Evolutionary conservation across 805 yeast species (phyloP).

Genomic region (Candida krabiensis): DNA sequence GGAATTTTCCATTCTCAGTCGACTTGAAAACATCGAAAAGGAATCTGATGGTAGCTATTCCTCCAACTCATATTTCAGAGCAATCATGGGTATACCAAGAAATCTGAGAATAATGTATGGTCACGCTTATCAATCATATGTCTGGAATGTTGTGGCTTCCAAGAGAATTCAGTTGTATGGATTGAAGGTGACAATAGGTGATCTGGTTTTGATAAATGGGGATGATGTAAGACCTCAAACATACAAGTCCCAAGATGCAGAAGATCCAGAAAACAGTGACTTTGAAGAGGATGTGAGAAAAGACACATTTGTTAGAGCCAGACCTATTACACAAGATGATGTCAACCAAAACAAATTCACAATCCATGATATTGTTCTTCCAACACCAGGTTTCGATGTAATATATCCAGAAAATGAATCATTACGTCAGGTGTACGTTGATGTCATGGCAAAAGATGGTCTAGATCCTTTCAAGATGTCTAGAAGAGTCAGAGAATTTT

Average conservation of each 20-base stretch:
- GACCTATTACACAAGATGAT: conserved; percentile 75
- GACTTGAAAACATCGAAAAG: conserved; percentile 52
- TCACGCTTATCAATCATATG: conserved; percentile 94
- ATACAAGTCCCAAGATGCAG: conserved; percentile 10
- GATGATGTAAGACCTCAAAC: conserved; percentile 3
- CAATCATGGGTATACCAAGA: conserved; percentile 87
- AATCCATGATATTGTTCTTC: conserved; percentile 84
- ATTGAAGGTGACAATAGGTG: conserved; percentile 71
- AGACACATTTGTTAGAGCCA: conserved; percentile 61
- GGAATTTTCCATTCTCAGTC: conserved; percentile 68
- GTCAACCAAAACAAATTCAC: conserved; percentile 54
- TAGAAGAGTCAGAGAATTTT: conserved; percentile 82
- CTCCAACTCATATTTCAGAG: conserved; percentile 64
- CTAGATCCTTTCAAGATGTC: conserved; percentile 85
- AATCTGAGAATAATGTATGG: conserved; percentile 92
- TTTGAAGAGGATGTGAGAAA: conserved; percentile 72
- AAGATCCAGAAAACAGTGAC: conserved; percentile 46
- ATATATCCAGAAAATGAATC: conserved; percentile 71
- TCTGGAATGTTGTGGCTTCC: conserved; percentile 90
- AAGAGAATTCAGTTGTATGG: conserved; percentile 74
- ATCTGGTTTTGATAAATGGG: conserved; percentile 55
- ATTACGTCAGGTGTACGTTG: conserved; percentile 60
- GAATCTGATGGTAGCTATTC: conserved; percentile 47
- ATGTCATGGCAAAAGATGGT: conserved; percentile 75
- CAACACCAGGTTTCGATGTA: conserved; percentile 97